Base-by-base conservation (phyloP, 257 asterid species). In the Anisodus tanguticus region DNA sequence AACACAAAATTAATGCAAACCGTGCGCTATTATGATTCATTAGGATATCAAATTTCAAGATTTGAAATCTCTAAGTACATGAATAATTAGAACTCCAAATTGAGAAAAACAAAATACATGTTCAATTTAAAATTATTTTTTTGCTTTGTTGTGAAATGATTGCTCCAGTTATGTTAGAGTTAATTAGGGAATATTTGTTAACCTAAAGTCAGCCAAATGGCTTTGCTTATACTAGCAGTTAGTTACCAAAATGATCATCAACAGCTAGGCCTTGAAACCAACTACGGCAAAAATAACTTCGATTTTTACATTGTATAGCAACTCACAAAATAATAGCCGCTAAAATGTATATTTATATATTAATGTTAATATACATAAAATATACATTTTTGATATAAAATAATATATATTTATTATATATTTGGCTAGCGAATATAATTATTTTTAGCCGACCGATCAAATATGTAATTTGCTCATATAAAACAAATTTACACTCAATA, bases 171-270 rank as follows among this genome's bases (percentile, higher is more conserved):
- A 9, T 41, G n/a, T n/a, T 35, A n/a, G 70, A 3, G 5, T 16
- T 59, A 47, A 59, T n/a, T 59, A 63, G n/a, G 39, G 70, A 58
- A 31, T 35, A 80, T 55, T 17, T 58, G 55, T 60, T n/a, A 58
- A 59, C 12, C 55, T 47, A 58, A 80, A 80, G 70, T 80, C 19
- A 11, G 74, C 41, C 77, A 59, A 37, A 19, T 26, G 78, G 43
- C 62, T 64, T 80, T 84, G 76, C 45, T 84, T 66, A 82, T 58
- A 19, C 53, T 3, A 55, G 81, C 13, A 41, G 19, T 72, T 72
- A 47, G 80, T 59, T 47, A n/a, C 80, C 41, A 72, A 72, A 43
- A 45, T 45, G 19, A 72, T 72, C 80, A 72, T 47, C 60, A 72
- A 10, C 43, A n/a, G 11, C 60, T 72, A 10, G 6, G 6, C 60